phyloP scores from a whole-genome alignment of 352 stramenopile species.

The Pythium brassicae region DNA sequence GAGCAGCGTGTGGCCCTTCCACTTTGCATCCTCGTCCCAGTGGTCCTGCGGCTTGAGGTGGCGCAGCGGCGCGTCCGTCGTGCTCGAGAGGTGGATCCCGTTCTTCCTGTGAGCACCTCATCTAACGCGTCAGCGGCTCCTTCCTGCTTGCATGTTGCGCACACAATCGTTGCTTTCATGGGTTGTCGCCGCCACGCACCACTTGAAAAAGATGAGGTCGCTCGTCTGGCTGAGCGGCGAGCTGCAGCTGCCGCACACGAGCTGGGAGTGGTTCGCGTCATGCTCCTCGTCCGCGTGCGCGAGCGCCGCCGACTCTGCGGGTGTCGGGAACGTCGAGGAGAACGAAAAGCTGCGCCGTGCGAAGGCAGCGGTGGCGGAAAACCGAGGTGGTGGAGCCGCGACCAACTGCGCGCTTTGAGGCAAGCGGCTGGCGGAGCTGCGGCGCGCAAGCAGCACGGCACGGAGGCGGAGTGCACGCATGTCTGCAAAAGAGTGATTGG shows the following conservation, averaged over 20 bases:
- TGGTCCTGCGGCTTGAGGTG: constrained; percentile 41
- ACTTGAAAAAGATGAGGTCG: constrained; percentile 78
- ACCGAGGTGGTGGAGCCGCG: neutral
- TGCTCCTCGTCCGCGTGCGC: constrained; percentile 22
- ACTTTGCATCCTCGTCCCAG: constrained; percentile 27
- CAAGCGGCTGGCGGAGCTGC: neutral
- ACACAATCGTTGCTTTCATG: too few species aligned
- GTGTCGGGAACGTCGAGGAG: constrained; percentile 49
- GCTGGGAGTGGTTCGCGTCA: constrained; percentile 38
- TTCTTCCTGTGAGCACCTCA: constrained; percentile 27
- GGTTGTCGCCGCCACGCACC: constrained; percentile 22
- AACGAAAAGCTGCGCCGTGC: constrained; percentile 9
- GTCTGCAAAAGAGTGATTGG: neutral
- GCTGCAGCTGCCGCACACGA: constrained; percentile 73
- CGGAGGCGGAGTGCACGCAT: constrained; percentile 14
- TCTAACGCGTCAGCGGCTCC: neutral
- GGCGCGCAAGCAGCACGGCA: constrained; percentile 2
- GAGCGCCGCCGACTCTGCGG: constrained; percentile 41
- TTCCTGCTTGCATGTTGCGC: too few species aligned
- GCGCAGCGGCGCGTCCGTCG: constrained; percentile 57
- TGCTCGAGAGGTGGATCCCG: constrained; percentile 68
- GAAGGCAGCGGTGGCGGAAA: neutral
- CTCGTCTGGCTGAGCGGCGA: constrained; percentile 49
- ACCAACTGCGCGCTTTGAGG: neutral
- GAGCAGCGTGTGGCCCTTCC: constrained; percentile 66